Evolutionary conservation across 768 basidiomycete species (phyloP), one percentile per base, ranked within the genome.

Genomic region (Lactarius pseudohatsudake): DNA sequence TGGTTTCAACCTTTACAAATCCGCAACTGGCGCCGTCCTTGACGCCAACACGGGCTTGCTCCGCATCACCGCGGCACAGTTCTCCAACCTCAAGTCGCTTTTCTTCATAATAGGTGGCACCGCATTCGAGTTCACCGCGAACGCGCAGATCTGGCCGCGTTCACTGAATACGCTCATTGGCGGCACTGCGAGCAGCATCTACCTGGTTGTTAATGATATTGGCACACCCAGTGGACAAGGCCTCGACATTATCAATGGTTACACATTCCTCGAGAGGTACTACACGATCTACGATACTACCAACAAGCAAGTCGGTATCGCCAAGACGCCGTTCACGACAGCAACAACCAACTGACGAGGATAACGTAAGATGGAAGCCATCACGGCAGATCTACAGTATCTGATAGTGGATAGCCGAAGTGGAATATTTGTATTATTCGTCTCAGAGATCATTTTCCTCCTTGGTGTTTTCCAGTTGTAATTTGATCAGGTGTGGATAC

Each of bases 21-120:
- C 59, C 8, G 75, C 74, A 3, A 76, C 76, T 11, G 77, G 75
- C 34, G 78, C 72, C n/a, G 70, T 70, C 9, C n/a, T 64, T 53
- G 77, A 78, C 64, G 62, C 72, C 64, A 64, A 28, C 55, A 15
- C 43, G 18, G 22, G 22, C 1, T 5, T 26, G 4, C 28, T 53
- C 38, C 59, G 28, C 10, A 36, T 28, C 11, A 59, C 55, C n/a
- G 11, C 30, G 13, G 36, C 53, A 36, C 59, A 88, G 72, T 88
- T 83, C 68, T 60, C 70, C 2, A 79, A 74, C 60, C 76, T 91
- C 58, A 68, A 87, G 76, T 83, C 80, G 72, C 75, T 90, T 69
- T 77, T 82, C 77, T 88, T 90, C 77, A 77, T 75, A 64, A 79
- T 85, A 62, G 80, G 79, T 59, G 79, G 80, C 41, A 85, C 84